Percentiles rank a stretch among this genome's conserved stretches.
phyloP scores from a whole-genome alignment of 2,329 filamentous ascomycete species.

The Penicillium italicum region DNA sequence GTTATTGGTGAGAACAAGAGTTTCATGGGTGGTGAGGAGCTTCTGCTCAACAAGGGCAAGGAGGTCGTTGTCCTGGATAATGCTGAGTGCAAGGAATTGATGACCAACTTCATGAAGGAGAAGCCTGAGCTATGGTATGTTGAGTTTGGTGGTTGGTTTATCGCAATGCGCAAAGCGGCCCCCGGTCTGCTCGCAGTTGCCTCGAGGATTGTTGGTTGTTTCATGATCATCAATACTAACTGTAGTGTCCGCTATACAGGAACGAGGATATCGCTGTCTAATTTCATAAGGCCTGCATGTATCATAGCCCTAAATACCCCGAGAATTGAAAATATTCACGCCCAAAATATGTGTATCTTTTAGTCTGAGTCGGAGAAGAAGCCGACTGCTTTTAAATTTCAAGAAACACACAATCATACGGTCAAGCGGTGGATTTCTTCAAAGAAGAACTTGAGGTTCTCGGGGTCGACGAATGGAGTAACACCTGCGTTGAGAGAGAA shows the following conservation, averaged over 20 bases:
- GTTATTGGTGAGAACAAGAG: slow-evolving; percentile 76
- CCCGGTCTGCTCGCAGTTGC: background rate
- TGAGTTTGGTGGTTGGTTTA: slow-evolving; percentile 6
- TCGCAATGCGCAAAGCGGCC: background rate
- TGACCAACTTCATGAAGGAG: slow-evolving; percentile 68
- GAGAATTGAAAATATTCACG: slow-evolving; percentile 3
- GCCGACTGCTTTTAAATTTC: slow-evolving; percentile 2
- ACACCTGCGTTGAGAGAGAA: slow-evolving; percentile 58
- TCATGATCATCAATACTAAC: slow-evolving; percentile 13
- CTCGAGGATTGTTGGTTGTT: background rate
- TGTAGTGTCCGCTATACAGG: slow-evolving; percentile 36
- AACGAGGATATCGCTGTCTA: slow-evolving; percentile 59
- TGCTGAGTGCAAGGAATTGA: slow-evolving; percentile 62
- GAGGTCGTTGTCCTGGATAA: slow-evolving; percentile 70
- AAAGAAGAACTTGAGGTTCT: slow-evolving; percentile 90
- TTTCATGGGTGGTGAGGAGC: slow-evolving; percentile 69
- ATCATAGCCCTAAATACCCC: slow-evolving; percentile 8
- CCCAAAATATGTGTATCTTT: slow-evolving; percentile 5
- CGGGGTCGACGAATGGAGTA: slow-evolving; percentile 89
- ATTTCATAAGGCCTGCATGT: slow-evolving; percentile 14
- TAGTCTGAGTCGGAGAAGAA: slow-evolving; percentile 6
- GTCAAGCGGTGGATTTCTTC: slow-evolving; percentile 74
- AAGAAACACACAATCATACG: slow-evolving; percentile 12
- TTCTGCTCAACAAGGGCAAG: slow-evolving; percentile 64
- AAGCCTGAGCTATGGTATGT: slow-evolving; percentile 68